Evolutionary conservation across 192 early-diverging fungal genomes (phyloP), one percentile per base, ranked within the genome.

Genomic region (Mortierella hygrophila): DNA sequence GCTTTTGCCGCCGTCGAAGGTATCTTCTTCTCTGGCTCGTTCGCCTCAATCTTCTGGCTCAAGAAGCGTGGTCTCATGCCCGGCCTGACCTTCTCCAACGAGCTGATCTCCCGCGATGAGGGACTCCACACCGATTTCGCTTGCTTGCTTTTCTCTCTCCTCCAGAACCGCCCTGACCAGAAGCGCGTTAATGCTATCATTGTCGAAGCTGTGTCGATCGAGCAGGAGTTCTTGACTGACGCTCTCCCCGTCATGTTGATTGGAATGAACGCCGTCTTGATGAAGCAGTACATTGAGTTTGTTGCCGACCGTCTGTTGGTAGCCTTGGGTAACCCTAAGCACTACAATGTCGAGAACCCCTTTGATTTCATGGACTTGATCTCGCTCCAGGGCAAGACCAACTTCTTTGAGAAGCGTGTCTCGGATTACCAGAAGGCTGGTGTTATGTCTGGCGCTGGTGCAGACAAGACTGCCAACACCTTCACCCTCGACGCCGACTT

Each of bases 281-380:
- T 99, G 98, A 94, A 94, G 82, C 93, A 94, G 92, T 99, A 99
- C 90, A 98, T 99, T 88, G 97, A 99, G 90, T 99, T 99, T 90
- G 98, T 99, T 21, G 98, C 98, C 20, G 98, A 99, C 84, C 92
- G 97, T 74, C 91, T 99, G 55, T 89, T 98, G 76, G 96, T 98
- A 16, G 95, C 96, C 21, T 92, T 99, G 20, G 97, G 97, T 42
- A 94, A 92, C 82, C 85, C 89, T 42, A 99, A 99, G 91, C 82
- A 93, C 82, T 99, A 95, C 93, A 93, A 94, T 21, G 92, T 89
- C 6, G 88, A 93, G 80, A 99, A 99, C 85, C 98, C 98, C 60
- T 99, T 99, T 80, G 98, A 99, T 87, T 99, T 99, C 87, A 99
- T 99, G 98, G 98, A 98, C 87, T 90, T 99, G 89, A 98, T 99